Evolutionary conservation across 2,329 filamentous ascomycete species (phyloP).

Genomic region (Verticillium tricorpus): DNA sequence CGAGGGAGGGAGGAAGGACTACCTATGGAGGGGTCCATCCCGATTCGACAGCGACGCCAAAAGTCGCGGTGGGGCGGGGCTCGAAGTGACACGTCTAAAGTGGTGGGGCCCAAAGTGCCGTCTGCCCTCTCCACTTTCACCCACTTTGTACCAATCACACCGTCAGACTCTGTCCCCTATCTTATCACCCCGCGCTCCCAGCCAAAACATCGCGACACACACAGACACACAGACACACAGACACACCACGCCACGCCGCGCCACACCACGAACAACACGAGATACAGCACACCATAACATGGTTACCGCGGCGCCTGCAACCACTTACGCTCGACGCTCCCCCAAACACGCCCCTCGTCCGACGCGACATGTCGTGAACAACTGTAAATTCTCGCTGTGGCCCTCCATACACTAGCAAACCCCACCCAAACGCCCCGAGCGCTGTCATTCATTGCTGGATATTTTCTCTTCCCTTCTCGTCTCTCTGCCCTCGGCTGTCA

Average conservation of each 20-base stretch:
- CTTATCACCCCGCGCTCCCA: constrained; percentile 12
- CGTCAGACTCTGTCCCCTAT: background rate
- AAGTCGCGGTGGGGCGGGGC: background rate
- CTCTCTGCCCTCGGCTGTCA: background rate
- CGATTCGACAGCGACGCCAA: constrained; percentile 6
- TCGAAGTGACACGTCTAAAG: background rate
- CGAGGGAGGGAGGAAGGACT: background rate
- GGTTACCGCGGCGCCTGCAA: background rate
- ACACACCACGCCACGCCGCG: no score
- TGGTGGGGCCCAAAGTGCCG: background rate
- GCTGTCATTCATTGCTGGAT: background rate
- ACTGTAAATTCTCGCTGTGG: background rate
- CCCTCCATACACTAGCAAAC: background rate
- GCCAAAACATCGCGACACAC: background rate
- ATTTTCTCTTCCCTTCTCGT: background rate
- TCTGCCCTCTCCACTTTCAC: background rate
- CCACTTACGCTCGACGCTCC: background rate
- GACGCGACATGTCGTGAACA: background rate
- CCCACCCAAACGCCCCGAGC: background rate
- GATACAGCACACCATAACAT: background rate
- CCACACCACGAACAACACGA: no score
- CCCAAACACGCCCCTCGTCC: background rate
- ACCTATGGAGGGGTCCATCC: background rate
- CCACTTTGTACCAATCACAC: background rate
- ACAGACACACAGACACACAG: no score